A percentile compares a stretch with the other conserved stretches of the same genome.
Conservation (phyloP, 2,329 filamentous ascomycete genomes). For the Penicillium psychrosexuale region DNA sequence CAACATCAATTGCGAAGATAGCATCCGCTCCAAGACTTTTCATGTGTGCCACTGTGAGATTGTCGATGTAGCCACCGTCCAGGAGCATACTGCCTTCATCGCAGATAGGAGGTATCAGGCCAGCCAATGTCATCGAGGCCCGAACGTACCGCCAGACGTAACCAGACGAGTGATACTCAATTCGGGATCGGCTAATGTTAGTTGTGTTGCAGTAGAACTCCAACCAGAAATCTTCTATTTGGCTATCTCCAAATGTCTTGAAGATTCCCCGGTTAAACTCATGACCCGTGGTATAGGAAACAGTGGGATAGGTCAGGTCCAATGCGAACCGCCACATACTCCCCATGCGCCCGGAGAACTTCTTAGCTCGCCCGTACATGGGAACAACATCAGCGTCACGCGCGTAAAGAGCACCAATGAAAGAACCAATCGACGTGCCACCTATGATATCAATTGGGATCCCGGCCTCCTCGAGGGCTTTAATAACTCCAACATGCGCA, state of each 20-base stretch:
- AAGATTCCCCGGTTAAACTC: constrained; percentile 99
- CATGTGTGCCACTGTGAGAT: constrained; percentile 96
- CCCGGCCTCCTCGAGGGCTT: constrained; percentile 90
- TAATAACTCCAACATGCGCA: constrained; percentile 88
- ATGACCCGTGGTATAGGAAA: constrained; percentile 95
- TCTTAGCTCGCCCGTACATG: constrained; percentile 95
- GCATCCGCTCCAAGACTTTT: constrained; percentile 87
- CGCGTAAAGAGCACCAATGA: constrained; percentile 92
- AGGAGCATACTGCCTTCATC: constrained; percentile 96
- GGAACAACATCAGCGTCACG: constrained; percentile 95
- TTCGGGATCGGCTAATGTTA: constrained; percentile 90
- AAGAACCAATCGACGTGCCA: constrained; percentile 92
- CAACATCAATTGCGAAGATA: constrained; percentile 95
- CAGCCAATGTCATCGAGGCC: constrained; percentile 94
- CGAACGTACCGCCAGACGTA: constrained; percentile 98
- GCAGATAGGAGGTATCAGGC: constrained; percentile 86
- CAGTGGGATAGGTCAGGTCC: constrained; percentile 92
- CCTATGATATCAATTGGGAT: constrained; percentile 95
- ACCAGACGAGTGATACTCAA: constrained; percentile 90
- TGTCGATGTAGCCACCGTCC: constrained; percentile 96
- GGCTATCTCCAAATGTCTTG: constrained; percentile 94
- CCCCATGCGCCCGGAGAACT: constrained; percentile 97
- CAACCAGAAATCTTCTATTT: constrained; percentile 99
- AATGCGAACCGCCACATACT: constrained; percentile 98
- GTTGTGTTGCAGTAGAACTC: constrained; percentile 99